These are phyloP conservation scores for Globisporangium irregulare DNA, from an alignment of 352 stramenopile genomes.

Conservation along the genomic window DNA sequence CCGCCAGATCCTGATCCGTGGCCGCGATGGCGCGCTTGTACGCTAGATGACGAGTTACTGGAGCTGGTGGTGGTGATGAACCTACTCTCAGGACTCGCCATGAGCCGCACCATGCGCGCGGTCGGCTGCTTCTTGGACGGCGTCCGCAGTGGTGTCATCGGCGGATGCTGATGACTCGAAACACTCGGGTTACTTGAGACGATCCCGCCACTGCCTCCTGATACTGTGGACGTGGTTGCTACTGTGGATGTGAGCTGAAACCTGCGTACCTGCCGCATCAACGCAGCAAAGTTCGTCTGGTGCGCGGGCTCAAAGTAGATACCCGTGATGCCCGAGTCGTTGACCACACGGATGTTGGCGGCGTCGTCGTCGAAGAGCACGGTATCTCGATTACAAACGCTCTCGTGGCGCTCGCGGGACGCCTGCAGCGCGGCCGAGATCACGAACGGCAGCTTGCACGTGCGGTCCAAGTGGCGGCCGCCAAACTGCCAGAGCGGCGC, in stretches of 20 bases:
- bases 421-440: slow-evolving; percentile 63
- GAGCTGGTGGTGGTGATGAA: slow-evolving; percentile 24
- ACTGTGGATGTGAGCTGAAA: slow-evolving; percentile 19
- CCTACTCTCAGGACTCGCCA: slow-evolving; percentile 31
- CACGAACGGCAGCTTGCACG: slow-evolving; percentile 74
- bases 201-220: background rate
- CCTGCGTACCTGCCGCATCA: slow-evolving; percentile 47
- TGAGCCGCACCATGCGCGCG: slow-evolving; percentile 27
- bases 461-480: slow-evolving; percentile 53
- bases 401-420: slow-evolving; percentile 20
- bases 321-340: slow-evolving; percentile 67
- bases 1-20: slow-evolving; percentile 14
- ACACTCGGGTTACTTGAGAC: background rate
- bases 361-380: slow-evolving; percentile 80
- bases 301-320: slow-evolving; percentile 67
- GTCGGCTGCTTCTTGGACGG: slow-evolving; percentile 14
- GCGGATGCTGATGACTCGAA: background rate
- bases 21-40: slow-evolving; percentile 13
- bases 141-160: slow-evolving; percentile 11
- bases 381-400: slow-evolving; percentile 59
- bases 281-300: slow-evolving; percentile 24
- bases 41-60: slow-evolving; percentile 4
- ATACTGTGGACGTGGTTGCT: background rate
- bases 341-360: slow-evolving; percentile 70
- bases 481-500: slow-evolving; percentile 51